Evolutionary conservation across 2,329 filamentous ascomycete species (phyloP).

Genomic region (Cladosporium sp.): DNA sequence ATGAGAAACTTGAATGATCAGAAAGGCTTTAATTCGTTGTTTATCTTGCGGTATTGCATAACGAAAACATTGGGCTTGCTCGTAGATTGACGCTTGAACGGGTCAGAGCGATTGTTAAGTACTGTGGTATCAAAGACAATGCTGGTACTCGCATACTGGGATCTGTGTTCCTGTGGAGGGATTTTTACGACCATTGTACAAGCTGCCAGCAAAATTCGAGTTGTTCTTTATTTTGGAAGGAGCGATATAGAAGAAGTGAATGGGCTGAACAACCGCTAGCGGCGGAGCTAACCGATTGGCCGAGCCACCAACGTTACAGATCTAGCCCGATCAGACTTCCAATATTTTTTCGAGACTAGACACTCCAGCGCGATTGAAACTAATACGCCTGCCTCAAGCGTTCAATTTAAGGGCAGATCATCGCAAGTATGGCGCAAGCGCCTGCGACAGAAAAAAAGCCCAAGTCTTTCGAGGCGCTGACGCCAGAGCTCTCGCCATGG

Average conservation of each 20-base stretch:
- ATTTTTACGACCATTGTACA: too few species aligned
- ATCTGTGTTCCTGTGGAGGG: too few species aligned
- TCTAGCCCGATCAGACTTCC: conserved; percentile 5
- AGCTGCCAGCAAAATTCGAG: too few species aligned
- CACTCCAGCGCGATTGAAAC: not conserved
- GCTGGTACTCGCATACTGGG: too few species aligned
- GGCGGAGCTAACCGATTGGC: not conserved
- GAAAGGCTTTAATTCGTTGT: not conserved
- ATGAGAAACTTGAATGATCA: too few species aligned
- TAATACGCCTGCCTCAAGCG: not conserved
- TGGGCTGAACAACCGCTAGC: not conserved
- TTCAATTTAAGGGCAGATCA: not conserved
- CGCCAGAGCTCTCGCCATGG: conserved; percentile 73
- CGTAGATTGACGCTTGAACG: not conserved
- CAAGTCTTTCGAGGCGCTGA: conserved; percentile 65
- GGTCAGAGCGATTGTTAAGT: too few species aligned
- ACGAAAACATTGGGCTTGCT: too few species aligned
- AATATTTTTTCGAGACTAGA: conserved; percentile 7
- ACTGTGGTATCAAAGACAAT: too few species aligned
- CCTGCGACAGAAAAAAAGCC: conserved; percentile 32
- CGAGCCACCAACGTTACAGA: not conserved
- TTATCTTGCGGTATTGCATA: too few species aligned
- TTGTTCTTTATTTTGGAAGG: not conserved
- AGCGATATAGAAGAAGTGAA: not conserved
- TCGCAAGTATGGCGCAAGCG: conserved; percentile 19